A percentile compares a stretch with the other conserved stretches of the same genome.
Conservation (phyloP, 2,329 filamentous ascomycete species). For the Paracorniculantispora psalliotae region DNA sequence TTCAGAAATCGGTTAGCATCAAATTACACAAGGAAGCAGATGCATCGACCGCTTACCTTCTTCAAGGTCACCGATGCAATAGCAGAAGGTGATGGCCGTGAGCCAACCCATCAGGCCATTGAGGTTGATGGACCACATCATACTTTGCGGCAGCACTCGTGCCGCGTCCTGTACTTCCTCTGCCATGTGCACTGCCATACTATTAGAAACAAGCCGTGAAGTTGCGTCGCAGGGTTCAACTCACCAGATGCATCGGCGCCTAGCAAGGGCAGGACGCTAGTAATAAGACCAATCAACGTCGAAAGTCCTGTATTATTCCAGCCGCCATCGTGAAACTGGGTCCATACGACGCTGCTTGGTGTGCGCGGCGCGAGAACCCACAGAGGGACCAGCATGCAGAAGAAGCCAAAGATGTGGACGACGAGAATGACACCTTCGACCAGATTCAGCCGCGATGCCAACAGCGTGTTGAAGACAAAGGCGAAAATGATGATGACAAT, state of each 20-base stretch:
- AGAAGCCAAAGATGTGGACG: slow-evolving; percentile 29
- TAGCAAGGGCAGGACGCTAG: slow-evolving; percentile 29
- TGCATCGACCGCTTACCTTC: too few species aligned
- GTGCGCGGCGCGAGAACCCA: slow-evolving; percentile 29
- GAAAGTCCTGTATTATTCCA: slow-evolving; percentile 30
- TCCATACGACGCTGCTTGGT: slow-evolving; percentile 23
- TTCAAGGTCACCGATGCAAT: slow-evolving; percentile 27
- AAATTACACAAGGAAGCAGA: too few species aligned
- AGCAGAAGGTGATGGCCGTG: slow-evolving; percentile 32
- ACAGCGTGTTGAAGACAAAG: slow-evolving; percentile 21
- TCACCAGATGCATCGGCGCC: slow-evolving; percentile 24
- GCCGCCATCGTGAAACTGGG: slow-evolving; percentile 27
- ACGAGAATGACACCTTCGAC: slow-evolving; percentile 40
- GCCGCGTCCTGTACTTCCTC: slow-evolving; percentile 17
- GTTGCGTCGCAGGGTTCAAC: too few species aligned
- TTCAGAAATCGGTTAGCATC: neutral
- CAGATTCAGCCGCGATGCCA: slow-evolving; percentile 33
- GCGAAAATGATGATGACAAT: slow-evolving; percentile 35
- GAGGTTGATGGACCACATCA: slow-evolving; percentile 19
- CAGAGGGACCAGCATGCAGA: slow-evolving; percentile 33
- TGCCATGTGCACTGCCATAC: slow-evolving; percentile 18
- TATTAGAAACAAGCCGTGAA: neutral
- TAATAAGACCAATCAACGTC: slow-evolving; percentile 34
- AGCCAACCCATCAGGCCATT: slow-evolving; percentile 37
- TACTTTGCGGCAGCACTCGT: slow-evolving; percentile 14